These are phyloP conservation scores for Bipolaris victoriae DNA, from an alignment of 2,329 filamentous ascomycete species.

Conservation along the genomic window DNA sequence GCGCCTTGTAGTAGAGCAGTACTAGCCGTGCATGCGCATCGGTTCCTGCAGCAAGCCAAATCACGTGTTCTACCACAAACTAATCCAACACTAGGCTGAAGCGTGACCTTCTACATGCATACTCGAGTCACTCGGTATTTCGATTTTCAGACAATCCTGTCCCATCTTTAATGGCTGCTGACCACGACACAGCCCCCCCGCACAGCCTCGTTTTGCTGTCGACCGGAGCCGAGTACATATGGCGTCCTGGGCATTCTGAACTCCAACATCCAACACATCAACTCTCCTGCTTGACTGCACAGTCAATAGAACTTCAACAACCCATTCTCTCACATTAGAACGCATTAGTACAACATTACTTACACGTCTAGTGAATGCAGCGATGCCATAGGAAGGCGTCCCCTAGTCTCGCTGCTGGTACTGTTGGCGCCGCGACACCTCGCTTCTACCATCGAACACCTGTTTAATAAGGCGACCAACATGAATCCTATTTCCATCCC, in stretches of 20 bases:
- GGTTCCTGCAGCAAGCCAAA: slow-evolving; percentile 1
- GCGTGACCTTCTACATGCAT: background rate
- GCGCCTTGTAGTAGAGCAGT: background rate
- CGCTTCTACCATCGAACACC: slow-evolving; percentile 1
- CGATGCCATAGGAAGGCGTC: background rate
- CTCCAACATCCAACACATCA: background rate
- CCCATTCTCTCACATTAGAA: background rate
- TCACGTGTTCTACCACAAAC: slow-evolving; percentile 5
- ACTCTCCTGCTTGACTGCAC: background rate
- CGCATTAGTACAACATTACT: background rate
- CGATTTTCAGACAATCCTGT: too few species aligned
- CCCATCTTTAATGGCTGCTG: background rate
- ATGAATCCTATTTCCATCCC: background rate
- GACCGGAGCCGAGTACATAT: background rate
- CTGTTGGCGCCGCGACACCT: background rate
- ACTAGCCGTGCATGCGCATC: background rate
- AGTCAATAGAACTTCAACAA: background rate
- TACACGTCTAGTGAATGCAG: background rate
- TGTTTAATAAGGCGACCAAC: slow-evolving; percentile 3
- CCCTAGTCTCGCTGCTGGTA: background rate
- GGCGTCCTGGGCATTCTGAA: background rate
- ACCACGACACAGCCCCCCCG: background rate
- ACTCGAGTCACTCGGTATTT: background rate
- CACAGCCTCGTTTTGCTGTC: background rate
- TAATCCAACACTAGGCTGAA: background rate